Conservation (phyloP, 768 basidiomycete genomes). For the Lactifluus echinatus region DNA sequence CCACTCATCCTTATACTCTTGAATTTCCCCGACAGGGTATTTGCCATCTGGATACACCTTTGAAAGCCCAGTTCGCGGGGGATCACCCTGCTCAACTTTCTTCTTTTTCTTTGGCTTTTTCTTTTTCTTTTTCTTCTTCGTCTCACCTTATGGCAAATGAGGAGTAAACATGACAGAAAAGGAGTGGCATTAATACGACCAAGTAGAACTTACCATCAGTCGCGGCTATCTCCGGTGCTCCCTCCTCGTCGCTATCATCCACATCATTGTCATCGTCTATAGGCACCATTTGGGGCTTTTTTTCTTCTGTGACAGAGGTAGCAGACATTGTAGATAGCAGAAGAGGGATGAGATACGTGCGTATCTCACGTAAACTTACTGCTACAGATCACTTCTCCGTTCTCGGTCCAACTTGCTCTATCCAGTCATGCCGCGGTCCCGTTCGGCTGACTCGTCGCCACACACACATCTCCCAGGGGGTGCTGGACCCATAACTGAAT, state of each 20-base stretch:
- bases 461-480: conserved; percentile 40
- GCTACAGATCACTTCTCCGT: no score
- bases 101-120: conserved; percentile 86
- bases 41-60: conserved; percentile 82
- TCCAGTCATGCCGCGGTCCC: conserved; percentile 14
- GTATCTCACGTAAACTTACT: conserved; percentile 9
- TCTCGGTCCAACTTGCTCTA: neutral
- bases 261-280: conserved; percentile 22
- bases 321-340: conserved; percentile 9
- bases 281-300: conserved; percentile 13
- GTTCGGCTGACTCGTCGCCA: conserved; percentile 11
- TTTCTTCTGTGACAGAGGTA: conserved; percentile 11
- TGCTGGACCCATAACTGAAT: conserved; percentile 59
- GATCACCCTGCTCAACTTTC: conserved; percentile 76
- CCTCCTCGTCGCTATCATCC: conserved; percentile 31
- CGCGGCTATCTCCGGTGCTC: conserved; percentile 22
- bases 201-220: conserved; percentile 27
- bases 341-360: neutral
- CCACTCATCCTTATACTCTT: conserved; percentile 88
- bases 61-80: conserved; percentile 80
- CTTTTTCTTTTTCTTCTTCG: conserved; percentile 86
- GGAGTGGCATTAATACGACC: no score
- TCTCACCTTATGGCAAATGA: conserved; percentile 33
- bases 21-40: conserved; percentile 87
- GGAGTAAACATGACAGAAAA: neutral